Percentiles rank a stretch among this genome's conserved stretches.
Conservation (phyloP, 345 rosid genomes). For the Syzygium grande region DNA sequence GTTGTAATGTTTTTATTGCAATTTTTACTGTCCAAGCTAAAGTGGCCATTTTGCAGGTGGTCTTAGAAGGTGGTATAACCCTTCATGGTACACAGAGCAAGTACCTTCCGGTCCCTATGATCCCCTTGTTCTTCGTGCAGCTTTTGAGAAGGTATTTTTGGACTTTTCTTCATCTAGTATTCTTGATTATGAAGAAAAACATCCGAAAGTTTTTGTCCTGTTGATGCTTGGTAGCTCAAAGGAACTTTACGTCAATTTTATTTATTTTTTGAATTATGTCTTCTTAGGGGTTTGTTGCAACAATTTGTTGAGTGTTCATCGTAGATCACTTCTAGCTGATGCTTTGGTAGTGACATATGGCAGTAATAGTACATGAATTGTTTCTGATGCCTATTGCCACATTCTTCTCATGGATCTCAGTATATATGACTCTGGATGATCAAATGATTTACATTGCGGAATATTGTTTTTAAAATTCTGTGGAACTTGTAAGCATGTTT, state of each 20-base stretch:
- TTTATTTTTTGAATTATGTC: background rate
- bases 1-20: background rate
- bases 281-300: background rate
- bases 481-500: background rate
- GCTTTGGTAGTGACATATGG: background rate
- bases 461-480: background rate
- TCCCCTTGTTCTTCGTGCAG: slow-evolving; percentile 60
- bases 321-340: background rate
- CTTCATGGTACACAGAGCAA: slow-evolving; percentile 71
- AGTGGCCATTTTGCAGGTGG: slow-evolving; percentile 20
- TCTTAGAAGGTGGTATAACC: slow-evolving; percentile 84
- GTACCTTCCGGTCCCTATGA: slow-evolving; percentile 78
- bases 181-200: background rate
- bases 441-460: background rate
- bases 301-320: background rate
- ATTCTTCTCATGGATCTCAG: background rate
- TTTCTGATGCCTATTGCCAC: background rate
- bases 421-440: background rate
- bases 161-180: background rate
- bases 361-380: background rate
- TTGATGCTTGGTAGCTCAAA: background rate
- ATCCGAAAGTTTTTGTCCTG: background rate
- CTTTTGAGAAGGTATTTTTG: slow-evolving; percentile 68
- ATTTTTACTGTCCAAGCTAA: background rate
- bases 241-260: background rate